Base-by-base conservation (phyloP, 192 early-diverging fungal genomes). In the Backusella mclennaniae region DNA sequence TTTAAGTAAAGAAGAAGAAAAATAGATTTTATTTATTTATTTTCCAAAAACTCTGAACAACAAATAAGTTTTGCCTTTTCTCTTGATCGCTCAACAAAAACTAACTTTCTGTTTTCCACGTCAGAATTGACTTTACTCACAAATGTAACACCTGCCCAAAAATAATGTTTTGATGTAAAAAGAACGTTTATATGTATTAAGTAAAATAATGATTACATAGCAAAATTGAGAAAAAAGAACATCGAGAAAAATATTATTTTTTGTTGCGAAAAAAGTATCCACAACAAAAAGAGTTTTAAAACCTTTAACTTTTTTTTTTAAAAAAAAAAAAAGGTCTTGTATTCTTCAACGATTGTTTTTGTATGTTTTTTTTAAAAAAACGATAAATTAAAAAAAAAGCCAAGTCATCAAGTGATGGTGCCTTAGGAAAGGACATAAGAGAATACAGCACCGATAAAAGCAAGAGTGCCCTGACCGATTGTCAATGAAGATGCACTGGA, bases 171-270 rank as follows among this genome's bases (percentile, higher is more conserved):
- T 56, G 21, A 69, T 38, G 23, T 9, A 59, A 66, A 74, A 39
- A 66, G 9, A 74, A 39, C 38, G 38, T 39, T 39, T 38, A 53
- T 73, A 38, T 73, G 56, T 73, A 73, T 73, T 73, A 73, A 56
- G 26, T 35, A 23, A 66, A 73, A 33, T 63, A 73, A 73, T 33
- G 35, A 59, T 73, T 73, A 73, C 73, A 73, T 73, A 36, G 38
- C 59, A 56, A 59, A 66, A 35, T 4, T 9, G 36, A 23, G 38
- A 33, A 19, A 44, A 46, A 31, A 38, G 29, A 73, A 31, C 12
- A 38, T 56, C 21, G 21, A 36, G 19, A 42, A 71, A 44, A 33
- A 36, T 17, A 49, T 33, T 33, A 17, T 52, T 17, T 52, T 72
- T 44, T 72, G 67, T 21, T 35, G 19, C 4, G 0, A 39, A 68